phyloP scores from a whole-genome alignment of 2,329 filamentous ascomycete species.

The Raffaelea ambrosiae region DNA sequence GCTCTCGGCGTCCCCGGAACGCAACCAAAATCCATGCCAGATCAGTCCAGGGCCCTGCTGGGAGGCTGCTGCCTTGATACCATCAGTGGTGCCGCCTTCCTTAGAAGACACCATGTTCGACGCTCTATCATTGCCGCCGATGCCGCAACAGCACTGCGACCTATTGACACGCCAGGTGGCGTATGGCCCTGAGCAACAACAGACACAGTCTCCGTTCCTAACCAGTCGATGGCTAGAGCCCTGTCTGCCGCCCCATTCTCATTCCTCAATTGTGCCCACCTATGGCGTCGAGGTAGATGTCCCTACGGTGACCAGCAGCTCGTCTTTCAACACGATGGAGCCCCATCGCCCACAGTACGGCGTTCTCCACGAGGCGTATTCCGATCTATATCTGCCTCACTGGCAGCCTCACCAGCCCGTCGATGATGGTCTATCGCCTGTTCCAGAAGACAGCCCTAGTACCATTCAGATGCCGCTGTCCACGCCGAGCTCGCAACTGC shows the following conservation, averaged over 20 bases:
- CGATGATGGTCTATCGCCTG: no score
- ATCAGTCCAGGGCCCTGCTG: background rate
- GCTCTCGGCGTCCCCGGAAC: conserved; percentile 30
- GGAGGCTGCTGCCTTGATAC: background rate
- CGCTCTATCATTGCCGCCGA: no score
- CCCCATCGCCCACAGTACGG: background rate
- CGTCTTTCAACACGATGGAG: conserved; percentile 5
- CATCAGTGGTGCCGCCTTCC: background rate
- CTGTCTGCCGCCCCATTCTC: conserved; percentile 4
- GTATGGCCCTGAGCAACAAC: background rate
- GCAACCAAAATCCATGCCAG: conserved; percentile 15
- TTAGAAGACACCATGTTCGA: no score
- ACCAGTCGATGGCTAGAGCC: conserved; percentile 7
- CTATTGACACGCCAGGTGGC: conserved; percentile 2
- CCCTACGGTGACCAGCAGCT: conserved; percentile 6
- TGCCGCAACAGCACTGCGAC: conserved; percentile 1
- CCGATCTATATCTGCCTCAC: background rate
- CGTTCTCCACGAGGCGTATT: no score
- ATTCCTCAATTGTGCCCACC: background rate
- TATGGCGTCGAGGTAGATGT: background rate
- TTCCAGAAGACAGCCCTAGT: no score
- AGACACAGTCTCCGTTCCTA: background rate
- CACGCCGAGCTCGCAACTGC: conserved; percentile 9
- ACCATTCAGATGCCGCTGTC: conserved; percentile 5
- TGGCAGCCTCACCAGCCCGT: conserved; percentile 4